A percentile compares a stretch with the other conserved stretches of the same genome.
Conservation (phyloP, 257 asterid genomes). For the Solanum medicagineum region DNA sequence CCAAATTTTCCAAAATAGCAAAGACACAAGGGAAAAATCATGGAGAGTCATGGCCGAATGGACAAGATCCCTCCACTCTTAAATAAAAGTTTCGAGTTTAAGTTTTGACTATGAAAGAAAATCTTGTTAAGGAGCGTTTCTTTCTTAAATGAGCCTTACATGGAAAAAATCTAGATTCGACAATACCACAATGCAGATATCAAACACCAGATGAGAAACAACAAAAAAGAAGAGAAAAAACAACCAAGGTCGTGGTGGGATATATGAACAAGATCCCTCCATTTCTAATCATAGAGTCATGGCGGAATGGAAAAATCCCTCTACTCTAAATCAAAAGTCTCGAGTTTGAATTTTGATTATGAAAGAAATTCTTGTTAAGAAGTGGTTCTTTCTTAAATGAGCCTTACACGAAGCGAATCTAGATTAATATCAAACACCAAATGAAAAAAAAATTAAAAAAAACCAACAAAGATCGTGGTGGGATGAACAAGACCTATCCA, state of each 20-base stretch:
- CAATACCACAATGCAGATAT: not conserved
- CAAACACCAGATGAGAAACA: too few species aligned
- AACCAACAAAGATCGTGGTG: accelerated
- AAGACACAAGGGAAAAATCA: not conserved
- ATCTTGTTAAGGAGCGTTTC: not conserved
- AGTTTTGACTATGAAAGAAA: not conserved
- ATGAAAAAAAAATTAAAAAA: not conserved
- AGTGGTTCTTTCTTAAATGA: not conserved
- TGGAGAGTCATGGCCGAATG: not conserved
- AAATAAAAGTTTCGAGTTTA: not conserved
- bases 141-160: not conserved
- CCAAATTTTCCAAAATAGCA: not conserved
- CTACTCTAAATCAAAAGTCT: not conserved
- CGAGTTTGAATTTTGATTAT: not conserved
- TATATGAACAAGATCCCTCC: not conserved
- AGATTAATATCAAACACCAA: not conserved
- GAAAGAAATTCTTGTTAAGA: not conserved
- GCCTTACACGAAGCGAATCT: not conserved
- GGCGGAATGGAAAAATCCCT: not conserved
- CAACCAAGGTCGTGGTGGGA: not conserved
- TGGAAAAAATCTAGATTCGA: not conserved
- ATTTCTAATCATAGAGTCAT: not conserved
- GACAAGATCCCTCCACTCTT: not conserved
- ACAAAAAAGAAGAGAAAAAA: not conserved
- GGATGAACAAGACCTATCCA: not conserved